phyloP scores from a whole-genome alignment of 164 flowering plant genomes.

The Macadamia integrifolia region DNA sequence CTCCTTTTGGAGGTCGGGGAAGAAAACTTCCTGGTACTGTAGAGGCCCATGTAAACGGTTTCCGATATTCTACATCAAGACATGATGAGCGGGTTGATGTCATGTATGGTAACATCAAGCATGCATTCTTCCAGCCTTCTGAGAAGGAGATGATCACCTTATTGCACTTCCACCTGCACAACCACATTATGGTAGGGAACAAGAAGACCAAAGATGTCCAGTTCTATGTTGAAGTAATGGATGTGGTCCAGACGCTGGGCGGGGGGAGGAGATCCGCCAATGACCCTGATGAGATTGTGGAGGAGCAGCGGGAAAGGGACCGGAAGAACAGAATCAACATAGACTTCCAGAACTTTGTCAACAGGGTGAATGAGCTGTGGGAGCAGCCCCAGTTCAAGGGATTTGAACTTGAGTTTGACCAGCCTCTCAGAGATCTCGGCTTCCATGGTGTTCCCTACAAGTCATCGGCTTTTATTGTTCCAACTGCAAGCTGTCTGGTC shows the following conservation, averaged over 20 bases:
- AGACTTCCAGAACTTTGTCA: conserved; percentile 68
- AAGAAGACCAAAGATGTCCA: conserved; percentile 83
- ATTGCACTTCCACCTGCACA: conserved; percentile 71
- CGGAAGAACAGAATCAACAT: conserved; percentile 68
- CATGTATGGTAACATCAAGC: conserved; percentile 68
- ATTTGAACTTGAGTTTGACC: conserved; percentile 75
- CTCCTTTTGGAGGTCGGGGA: conserved; percentile 65
- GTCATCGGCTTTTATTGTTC: conserved; percentile 68
- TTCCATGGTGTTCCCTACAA: conserved; percentile 83
- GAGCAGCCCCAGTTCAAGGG: conserved; percentile 51
- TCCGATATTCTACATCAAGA: conserved; percentile 60
- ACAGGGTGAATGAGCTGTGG: conserved; percentile 49
- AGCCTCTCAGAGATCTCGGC: conserved; percentile 77
- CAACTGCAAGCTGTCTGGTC: conserved; percentile 74
- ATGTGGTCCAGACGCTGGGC: conserved; percentile 72
- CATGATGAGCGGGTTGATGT: conserved; percentile 69
- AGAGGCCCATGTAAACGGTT: conserved; percentile 76
- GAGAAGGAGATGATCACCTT: conserved; percentile 83
- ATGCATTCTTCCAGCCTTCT: conserved; percentile 83
- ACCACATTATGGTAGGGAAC: conserved; percentile 91
- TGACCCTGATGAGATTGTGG: conserved; percentile 89
- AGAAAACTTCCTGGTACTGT: conserved; percentile 63
- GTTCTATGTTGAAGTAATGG: conserved; percentile 87
- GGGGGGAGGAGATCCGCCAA: conserved; percentile 73
- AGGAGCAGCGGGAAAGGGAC: conserved; percentile 74